Base-by-base conservation (phyloP, 1,284 basidiomycete genomes). In the Erythrobasidium hasegawianum region DNA sequence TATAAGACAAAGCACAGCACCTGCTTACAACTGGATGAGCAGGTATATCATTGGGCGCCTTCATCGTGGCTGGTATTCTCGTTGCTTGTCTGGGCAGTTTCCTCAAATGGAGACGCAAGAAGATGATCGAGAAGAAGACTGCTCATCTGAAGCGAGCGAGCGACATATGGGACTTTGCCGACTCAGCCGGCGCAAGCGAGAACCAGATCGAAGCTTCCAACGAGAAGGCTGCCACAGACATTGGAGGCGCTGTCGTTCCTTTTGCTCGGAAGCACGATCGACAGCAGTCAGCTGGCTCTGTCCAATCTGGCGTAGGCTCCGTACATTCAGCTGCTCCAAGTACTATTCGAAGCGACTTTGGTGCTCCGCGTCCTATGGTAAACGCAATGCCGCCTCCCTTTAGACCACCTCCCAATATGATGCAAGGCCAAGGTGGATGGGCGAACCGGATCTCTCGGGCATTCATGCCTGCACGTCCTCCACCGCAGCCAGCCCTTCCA, bases 131-230 rank as follows among this genome's bases (percentile, higher is more conserved):
- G 40, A 57, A 53, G 55, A 39, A 45, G 43, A 57, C 62, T 10
- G 62, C 55, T 9, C 53, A 55, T 29, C 47, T 65, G 1, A 43
- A 56, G 18, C 41, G 43, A 3, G 54, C 54, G 13, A 58, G 45
- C 43, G 43, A 57, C 5, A 65, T 65, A 33, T 39, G 45, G n/a
- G 62, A 65, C 38, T 58, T 65, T 26, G 62, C 62, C n/a, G 62
- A 65, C 47, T 40, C 55, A 14, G 22, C n/a, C 5, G 27, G 33
- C 39, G 55, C 55, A 10, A 58, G 58, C 22, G 56, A 53, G 27
- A 65, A 58, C 26, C 55, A 27, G n/a, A 45, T 38, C 24, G 27
- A 41, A 1, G 41, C 39, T 5, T n/a, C 50, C 9, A 53, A 53
- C 20, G 50, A 53, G 50, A 20, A 53, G 26, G 50, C 50, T 27